These are phyloP conservation scores for Pythium apleroticum DNA, from an alignment of 352 stramenopile species.

Conservation along the genomic window DNA sequence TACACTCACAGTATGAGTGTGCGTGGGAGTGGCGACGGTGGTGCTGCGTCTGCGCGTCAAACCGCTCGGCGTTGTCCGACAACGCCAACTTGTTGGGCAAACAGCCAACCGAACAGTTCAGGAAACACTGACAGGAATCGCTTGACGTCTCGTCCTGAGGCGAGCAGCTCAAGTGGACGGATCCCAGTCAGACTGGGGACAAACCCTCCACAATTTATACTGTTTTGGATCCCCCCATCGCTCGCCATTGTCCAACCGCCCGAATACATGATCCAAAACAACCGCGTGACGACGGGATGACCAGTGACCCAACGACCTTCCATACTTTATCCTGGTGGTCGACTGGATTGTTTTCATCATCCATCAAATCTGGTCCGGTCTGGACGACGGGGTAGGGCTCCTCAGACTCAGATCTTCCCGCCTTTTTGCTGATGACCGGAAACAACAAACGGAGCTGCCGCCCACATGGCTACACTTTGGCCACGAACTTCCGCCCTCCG, in stretches of 20 bases:
- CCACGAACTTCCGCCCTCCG: not conserved
- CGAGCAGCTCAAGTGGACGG: not conserved
- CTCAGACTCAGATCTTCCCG: conserved; percentile 14
- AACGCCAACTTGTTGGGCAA: no score
- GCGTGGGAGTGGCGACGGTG: no score
- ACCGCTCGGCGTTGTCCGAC: no score
- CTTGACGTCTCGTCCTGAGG: not conserved
- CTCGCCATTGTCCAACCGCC: no score
- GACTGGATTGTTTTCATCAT: conserved; percentile 14
- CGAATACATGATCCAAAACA: no score
- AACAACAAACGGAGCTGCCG: not conserved
- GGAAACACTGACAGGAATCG: not conserved
- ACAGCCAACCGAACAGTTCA: no score
- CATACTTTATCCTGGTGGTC: not conserved
- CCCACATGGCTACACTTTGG: conserved; percentile 12
- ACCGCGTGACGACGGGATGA: no score
- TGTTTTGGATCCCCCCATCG: no score
- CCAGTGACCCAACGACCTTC: not conserved
- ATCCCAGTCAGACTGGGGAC: not conserved
- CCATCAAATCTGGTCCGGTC: conserved; percentile 1
- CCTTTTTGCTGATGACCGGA: no score
- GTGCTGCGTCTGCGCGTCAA: no score
- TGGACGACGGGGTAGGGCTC: conserved; percentile 6
- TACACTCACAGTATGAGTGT: no score
- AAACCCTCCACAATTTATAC: not conserved